Conservation (phyloP, 2,329 filamentous ascomycete genomes). For the Arthrobotrys entomopaga region DNA sequence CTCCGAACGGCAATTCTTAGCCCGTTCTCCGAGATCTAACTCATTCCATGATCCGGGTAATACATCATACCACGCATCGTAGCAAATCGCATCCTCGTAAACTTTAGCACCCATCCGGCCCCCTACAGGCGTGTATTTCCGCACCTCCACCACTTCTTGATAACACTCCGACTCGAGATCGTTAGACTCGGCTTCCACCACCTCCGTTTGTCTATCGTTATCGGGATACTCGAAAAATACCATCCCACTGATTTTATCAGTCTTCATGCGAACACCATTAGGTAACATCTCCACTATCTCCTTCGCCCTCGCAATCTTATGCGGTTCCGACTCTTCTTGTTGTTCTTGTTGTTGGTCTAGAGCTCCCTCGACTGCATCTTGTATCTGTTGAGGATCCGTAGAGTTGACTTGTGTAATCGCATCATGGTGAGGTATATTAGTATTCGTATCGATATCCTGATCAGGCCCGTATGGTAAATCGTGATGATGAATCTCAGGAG, state of each 20-base stretch:
- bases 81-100: neutral
- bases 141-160: no score
- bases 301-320: neutral
- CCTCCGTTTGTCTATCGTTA: neutral
- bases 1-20: neutral
- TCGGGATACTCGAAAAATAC: conserved; percentile 5
- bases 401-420: no score
- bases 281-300: neutral
- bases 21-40: conserved; percentile 3
- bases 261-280: neutral
- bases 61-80: neutral
- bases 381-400: no score
- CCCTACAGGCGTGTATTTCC: neutral
- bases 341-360: no score
- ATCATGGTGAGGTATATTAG: no score
- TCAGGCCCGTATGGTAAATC: neutral
- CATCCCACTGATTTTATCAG: neutral
- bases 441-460: neutral
- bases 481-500: neutral
- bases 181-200: neutral
- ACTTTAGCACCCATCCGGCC: neutral
- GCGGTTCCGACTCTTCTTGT: neutral
- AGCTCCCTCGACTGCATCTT: no score
- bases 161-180: no score
- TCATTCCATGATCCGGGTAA: neutral